Base-by-base conservation (phyloP, 225 moss, liverwort and hornwort genomes). In the Physcomitrellopsis africana region DNA sequence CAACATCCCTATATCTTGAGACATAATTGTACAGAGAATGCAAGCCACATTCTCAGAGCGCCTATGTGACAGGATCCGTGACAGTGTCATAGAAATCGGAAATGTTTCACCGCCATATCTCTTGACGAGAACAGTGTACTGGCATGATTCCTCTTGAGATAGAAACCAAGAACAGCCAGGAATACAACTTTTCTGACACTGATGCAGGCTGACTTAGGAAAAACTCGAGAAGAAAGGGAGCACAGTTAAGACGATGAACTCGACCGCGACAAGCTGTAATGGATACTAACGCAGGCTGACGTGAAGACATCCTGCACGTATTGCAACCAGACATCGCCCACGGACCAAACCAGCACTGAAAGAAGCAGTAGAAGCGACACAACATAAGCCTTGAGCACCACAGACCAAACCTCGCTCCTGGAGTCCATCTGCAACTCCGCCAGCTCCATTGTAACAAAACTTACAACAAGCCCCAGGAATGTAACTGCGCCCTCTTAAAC, bases 331-430 rank as follows among this genome's bases (percentile, higher is more conserved):
- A 57, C 73, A 54, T 85, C 85, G 43, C 82, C 85, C 3, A 82
- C 70, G 15, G 79, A 85, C 82, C 82, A 85, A 20, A 77, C 76
- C 24, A 82, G 54, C 64, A 82, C 85, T 3, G 73, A 70, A 10
- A 85, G 65, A 8, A 85, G 85, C 48, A 85, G 8, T 1, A 85
- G 77, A 6, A 85, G 61, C 68, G 85, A 82, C 70, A 85, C 76
- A 16, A 80, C 44, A 62, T 85, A 85, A n/a, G 85, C 85, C 70
- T 85, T 77, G 66, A 85, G 79, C 41, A 85, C 55, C 55, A 85
- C 17, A 8, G 55, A 55, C 48, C 82, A 82, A 41, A 82, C 76
- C 60, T 75, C 78, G 2, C 78, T 57, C 45, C 66, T 60, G 27
- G 78, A 63, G 46, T 81, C 75, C 60, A 79, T 64, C 81, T 79